Evolutionary conservation across 208 protist genomes (phyloP).

Genomic region (Acanthamoeba lenticulata): DNA sequence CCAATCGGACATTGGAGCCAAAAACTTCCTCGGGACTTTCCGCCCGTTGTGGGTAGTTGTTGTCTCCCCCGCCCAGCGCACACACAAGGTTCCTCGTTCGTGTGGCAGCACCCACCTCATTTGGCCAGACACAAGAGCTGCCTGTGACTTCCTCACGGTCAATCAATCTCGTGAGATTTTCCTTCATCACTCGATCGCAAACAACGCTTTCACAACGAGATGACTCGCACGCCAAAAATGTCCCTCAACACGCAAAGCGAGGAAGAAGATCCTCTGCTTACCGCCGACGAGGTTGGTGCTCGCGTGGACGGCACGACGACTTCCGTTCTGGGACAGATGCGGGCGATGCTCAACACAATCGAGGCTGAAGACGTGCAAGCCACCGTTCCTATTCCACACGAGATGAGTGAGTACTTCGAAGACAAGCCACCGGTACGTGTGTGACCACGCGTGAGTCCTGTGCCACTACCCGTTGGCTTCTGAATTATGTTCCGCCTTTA

Average conservation of each 20-base stretch:
- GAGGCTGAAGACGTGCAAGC: background rate
- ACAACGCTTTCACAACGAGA: background rate
- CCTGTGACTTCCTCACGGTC: too few species aligned
- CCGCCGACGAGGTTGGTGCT: background rate
- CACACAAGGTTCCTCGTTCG: background rate
- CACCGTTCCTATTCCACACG: background rate
- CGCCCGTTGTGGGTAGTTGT: too few species aligned
- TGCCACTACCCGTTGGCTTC: background rate
- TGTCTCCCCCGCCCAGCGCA: background rate
- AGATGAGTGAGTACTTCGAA: background rate
- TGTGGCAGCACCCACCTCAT: background rate
- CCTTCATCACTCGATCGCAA: too few species aligned
- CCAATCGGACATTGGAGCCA: background rate
- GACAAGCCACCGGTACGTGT: background rate
- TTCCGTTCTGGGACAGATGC: background rate
- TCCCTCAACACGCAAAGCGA: background rate
- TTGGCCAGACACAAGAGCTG: too few species aligned
- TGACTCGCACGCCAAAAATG: background rate
- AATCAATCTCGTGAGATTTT: too few species aligned
- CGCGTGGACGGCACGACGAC: background rate
- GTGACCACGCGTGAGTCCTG: background rate
- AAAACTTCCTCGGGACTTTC: slow-evolving; percentile 50
- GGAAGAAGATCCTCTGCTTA: background rate
- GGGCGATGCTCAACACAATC: background rate
- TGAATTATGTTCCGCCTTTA: background rate